phyloP scores from a whole-genome alignment of 345 rosid genomes.

The Orychophragmus violaceus region DNA sequence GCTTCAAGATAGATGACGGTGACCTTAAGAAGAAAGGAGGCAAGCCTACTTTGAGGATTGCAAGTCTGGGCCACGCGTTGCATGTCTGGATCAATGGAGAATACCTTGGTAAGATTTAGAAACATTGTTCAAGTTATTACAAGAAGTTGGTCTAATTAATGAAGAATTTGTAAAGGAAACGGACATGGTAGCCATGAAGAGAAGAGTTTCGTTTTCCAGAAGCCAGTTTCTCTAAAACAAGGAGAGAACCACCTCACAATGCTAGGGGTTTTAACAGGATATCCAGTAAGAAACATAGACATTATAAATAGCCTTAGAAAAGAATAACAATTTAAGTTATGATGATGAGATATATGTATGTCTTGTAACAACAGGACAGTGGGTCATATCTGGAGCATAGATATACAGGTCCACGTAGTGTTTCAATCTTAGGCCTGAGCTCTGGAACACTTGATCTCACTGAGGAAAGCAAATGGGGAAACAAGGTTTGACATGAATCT shows the following conservation, averaged over 20 bases:
- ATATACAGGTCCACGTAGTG: constrained; percentile 73
- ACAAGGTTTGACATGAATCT: constrained; percentile 46
- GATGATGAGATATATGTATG: not conserved
- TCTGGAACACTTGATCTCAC: constrained; percentile 80
- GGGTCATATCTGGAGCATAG: constrained; percentile 92
- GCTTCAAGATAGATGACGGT: constrained; percentile 36
- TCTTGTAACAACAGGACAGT: constrained; percentile 55
- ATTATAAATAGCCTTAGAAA: not conserved
- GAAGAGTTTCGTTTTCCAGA: constrained; percentile 73
- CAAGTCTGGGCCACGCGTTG: constrained; percentile 88
- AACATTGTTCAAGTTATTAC: not conserved
- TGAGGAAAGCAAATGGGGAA: constrained; percentile 53
- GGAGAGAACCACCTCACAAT: constrained; percentile 60
- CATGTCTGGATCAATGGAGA: constrained; percentile 68
- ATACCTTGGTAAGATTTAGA: constrained; percentile 44
- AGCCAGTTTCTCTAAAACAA: constrained; percentile 34
- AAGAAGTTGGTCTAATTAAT: not conserved
- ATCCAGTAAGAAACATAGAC: constrained; percentile 44
- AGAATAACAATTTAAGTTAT: not conserved
- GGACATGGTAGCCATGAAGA: constrained; percentile 77
- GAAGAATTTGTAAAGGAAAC: constrained; percentile 34
- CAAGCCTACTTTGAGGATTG: constrained; percentile 46
- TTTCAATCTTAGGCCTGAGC: constrained; percentile 68
- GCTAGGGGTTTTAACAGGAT: constrained; percentile 53
- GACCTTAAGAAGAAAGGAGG: constrained; percentile 41